Conservation (phyloP, 441 rosid species). For the Erysimum cheiri region DNA sequence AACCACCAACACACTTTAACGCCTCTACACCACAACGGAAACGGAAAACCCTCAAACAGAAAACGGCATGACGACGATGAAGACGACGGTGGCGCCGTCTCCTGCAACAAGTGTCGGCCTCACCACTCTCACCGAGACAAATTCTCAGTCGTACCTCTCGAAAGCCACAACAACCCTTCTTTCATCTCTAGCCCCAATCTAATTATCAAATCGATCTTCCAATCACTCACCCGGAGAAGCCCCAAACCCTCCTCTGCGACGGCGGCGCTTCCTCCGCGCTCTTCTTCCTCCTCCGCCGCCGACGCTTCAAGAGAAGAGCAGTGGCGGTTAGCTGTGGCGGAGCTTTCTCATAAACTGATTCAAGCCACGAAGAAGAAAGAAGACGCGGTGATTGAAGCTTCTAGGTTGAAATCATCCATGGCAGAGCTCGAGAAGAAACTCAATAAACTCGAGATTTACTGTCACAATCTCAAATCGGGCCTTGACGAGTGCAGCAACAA, state of each 20-base stretch:
- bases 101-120: constrained; percentile 91
- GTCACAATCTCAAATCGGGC: constrained; percentile 77
- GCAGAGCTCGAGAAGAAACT: constrained; percentile 94
- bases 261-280: constrained; percentile 37
- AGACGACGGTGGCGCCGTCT: constrained; percentile 55
- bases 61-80: constrained; percentile 51
- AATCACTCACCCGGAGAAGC: constrained; percentile 68
- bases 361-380: constrained; percentile 86
- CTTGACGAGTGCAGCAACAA: constrained; percentile 72
- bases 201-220: constrained; percentile 71
- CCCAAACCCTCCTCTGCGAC: constrained; percentile 54
- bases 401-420: constrained; percentile 80
- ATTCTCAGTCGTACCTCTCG: constrained; percentile 84
- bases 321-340: constrained; percentile 78
- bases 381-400: constrained; percentile 82
- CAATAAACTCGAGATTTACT: constrained; percentile 83
- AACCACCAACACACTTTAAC: constrained; percentile 61
- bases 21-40: constrained; percentile 61
- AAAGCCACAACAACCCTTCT: constrained; percentile 53
- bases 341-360: constrained; percentile 82
- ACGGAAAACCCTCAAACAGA: constrained; percentile 47
- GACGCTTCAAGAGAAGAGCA: constrained; percentile 68
- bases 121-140: constrained; percentile 72
- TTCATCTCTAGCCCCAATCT: constrained; percentile 79
- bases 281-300: constrained; percentile 39